These are phyloP conservation scores for Hyphochytrium catenoides DNA, from an alignment of 352 stramenopile genomes.

Conservation along the genomic window DNA sequence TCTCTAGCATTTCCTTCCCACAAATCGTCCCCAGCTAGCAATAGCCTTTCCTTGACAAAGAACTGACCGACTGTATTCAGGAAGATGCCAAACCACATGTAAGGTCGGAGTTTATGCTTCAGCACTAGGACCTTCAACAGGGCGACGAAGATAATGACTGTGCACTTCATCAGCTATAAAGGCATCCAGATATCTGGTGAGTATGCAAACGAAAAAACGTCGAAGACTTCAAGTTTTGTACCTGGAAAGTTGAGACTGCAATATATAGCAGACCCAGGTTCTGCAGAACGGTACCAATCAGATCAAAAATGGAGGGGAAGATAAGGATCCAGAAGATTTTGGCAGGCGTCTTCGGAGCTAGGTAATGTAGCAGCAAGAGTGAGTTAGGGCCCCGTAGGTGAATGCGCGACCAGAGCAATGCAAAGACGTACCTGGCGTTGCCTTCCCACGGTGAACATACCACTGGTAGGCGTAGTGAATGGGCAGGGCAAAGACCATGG, in stretches of 20 bases:
- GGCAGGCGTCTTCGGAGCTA: constrained; percentile 24
- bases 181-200: too few species aligned
- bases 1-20: too few species aligned
- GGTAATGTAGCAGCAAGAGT: neutral
- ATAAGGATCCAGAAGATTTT: constrained; percentile 82
- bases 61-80: constrained; percentile 77
- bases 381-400: neutral
- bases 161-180: constrained; percentile 66
- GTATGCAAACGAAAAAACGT: too few species aligned
- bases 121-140: constrained; percentile 85
- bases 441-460: constrained; percentile 25
- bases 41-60: too few species aligned
- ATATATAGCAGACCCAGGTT: constrained; percentile 82
- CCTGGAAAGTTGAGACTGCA: constrained; percentile 59
- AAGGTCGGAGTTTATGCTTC: constrained; percentile 57
- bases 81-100: constrained; percentile 89
- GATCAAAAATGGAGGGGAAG: constrained; percentile 75
- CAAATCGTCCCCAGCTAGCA: too few species aligned
- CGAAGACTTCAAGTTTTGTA: constrained; percentile 36
- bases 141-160: constrained; percentile 88
- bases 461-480: constrained; percentile 70
- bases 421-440: constrained; percentile 28
- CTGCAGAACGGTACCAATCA: constrained; percentile 72
- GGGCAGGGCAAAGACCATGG: constrained; percentile 75
- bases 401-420: too few species aligned